Evolutionary conservation across 2,329 filamentous ascomycete species (phyloP).

Genomic region (Diaporthe sp.): DNA sequence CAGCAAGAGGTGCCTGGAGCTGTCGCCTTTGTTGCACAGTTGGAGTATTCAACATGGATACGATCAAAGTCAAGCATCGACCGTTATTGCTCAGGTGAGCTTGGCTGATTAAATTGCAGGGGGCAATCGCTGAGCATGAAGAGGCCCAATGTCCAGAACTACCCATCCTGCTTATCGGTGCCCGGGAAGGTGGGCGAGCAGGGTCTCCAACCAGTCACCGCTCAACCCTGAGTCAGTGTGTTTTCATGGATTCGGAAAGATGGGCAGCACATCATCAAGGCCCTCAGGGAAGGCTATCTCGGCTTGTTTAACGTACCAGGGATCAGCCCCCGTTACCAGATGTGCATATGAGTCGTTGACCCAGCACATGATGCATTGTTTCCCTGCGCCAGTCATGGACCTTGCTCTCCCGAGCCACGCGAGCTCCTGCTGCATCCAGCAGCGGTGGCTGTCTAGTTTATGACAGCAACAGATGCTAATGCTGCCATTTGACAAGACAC

Average conservation of each 20-base stretch:
- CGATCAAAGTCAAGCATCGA: background rate
- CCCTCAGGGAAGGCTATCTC: background rate
- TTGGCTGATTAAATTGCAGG: background rate
- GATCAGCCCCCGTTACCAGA: background rate
- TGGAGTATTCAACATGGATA: too few species aligned
- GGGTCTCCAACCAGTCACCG: slow-evolving; percentile 3
- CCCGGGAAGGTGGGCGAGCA: background rate
- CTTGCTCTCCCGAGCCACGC: background rate
- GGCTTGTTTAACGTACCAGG: background rate
- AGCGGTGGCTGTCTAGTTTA: too few species aligned
- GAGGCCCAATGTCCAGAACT: background rate
- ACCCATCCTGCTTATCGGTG: background rate
- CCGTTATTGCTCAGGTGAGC: background rate
- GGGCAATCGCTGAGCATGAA: background rate
- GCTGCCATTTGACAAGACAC: background rate
- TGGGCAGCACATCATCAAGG: background rate
- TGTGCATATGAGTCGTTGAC: background rate
- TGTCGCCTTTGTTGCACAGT: background rate
- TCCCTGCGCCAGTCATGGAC: slow-evolving; percentile 8
- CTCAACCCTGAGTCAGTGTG: background rate
- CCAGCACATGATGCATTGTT: background rate
- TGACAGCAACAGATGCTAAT: background rate
- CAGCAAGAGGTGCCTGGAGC: background rate
- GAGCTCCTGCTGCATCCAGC: background rate
- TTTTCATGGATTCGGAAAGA: background rate